Conservation (phyloP, 169 alveolate genomes). For the Babesia ovata region DNA sequence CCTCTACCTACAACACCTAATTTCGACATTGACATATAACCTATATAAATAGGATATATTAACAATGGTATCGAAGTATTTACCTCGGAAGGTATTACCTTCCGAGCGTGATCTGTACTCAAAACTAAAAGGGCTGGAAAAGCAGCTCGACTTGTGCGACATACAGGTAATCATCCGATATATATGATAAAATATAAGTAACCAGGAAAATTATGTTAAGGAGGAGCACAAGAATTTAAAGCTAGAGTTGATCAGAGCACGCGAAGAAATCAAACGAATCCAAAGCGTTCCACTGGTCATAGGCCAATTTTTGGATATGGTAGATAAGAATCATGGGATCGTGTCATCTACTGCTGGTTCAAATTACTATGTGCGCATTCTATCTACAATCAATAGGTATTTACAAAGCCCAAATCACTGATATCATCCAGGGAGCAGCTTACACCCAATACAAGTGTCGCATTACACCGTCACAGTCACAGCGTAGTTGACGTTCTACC, state of each 20-base stretch:
- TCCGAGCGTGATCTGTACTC: conserved; percentile 71
- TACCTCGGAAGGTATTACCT: conserved; percentile 17
- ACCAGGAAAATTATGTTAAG: conserved; percentile 93
- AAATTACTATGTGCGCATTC: conserved; percentile 95
- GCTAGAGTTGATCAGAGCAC: conserved; percentile 94
- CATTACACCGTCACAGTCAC: conserved; percentile 98
- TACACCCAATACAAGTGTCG: conserved; percentile 97
- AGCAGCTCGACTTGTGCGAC: conserved; percentile 84
- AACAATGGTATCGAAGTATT: conserved; percentile 13
- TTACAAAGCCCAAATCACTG: not conserved
- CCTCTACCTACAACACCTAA: not conserved
- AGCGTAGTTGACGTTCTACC: conserved; percentile 98
- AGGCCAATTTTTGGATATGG: conserved; percentile 98
- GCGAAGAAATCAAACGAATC: conserved; percentile 96
- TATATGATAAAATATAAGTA: not conserved
- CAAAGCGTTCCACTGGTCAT: conserved; percentile 98
- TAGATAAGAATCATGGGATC: conserved; percentile 95
- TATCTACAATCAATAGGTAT: conserved; percentile 93
- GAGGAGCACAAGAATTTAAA: conserved; percentile 97
- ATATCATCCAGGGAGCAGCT: conserved; percentile 88
- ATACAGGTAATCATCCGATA: conserved; percentile 61
- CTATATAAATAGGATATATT: not conserved
- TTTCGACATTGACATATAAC: not conserved
- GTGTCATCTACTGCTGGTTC: conserved; percentile 96
- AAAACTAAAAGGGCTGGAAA: conserved; percentile 83